A percentile compares a stretch with the other conserved stretches of the same genome.
phyloP scores from a whole-genome alignment of 2,329 filamentous ascomycete genomes.

The Xylariaceae sp. region DNA sequence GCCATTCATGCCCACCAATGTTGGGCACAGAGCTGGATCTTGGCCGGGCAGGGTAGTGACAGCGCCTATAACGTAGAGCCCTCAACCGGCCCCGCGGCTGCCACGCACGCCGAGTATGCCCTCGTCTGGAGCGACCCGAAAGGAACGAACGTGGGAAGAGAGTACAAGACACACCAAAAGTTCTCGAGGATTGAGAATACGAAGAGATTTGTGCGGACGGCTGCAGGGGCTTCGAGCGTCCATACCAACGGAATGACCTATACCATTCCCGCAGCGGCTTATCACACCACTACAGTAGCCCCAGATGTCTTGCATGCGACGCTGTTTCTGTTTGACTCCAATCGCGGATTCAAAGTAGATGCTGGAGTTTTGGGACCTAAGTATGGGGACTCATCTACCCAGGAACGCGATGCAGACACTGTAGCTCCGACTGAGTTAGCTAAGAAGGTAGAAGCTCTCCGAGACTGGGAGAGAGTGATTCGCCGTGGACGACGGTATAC shows the following conservation, averaged over 20 bases:
- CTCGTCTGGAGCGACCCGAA: too few relatives aligned
- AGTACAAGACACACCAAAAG: background rate
- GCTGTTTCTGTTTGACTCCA: conserved; percentile 32
- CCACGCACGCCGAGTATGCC: too few relatives aligned
- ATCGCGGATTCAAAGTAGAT: conserved; percentile 26
- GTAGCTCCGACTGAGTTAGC: conserved; percentile 15
- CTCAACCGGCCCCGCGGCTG: too few relatives aligned
- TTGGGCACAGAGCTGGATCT: conserved; percentile 32
- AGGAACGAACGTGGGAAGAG: too few relatives aligned
- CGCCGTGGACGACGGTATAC: conserved; percentile 11
- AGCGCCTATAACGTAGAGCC: conserved; percentile 14
- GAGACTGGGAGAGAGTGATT: conserved; percentile 15
- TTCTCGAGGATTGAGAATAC: conserved; percentile 25
- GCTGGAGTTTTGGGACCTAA: conserved; percentile 29
- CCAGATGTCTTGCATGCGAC: conserved; percentile 29
- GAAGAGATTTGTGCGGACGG: conserved; percentile 13
- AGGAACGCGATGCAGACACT: conserved; percentile 17
- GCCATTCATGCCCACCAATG: conserved; percentile 31
- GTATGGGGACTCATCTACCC: conserved; percentile 15
- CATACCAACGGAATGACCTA: conserved; percentile 23
- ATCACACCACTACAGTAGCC: conserved; percentile 25
- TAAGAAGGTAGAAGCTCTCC: conserved; percentile 8
- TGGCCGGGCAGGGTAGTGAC: conserved; percentile 28
- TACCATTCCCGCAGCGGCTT: conserved; percentile 24
- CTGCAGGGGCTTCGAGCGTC: background rate